phyloP scores from a whole-genome alignment of 2,329 filamentous ascomycete species.

The Pseudogymnoascus sp. region DNA sequence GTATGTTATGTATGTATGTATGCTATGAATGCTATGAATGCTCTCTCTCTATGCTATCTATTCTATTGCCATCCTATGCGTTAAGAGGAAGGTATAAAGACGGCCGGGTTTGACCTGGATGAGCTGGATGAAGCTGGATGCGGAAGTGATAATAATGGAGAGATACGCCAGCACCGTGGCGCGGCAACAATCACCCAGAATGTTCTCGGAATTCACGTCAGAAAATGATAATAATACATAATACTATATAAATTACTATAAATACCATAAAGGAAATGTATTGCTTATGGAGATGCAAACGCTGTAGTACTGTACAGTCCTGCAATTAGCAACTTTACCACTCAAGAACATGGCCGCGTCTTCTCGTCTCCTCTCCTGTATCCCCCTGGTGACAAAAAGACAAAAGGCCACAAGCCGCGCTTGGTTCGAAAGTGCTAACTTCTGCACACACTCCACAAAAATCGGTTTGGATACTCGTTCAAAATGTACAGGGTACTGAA shows the following conservation, averaged over 20 bases:
- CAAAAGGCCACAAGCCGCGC: neutral
- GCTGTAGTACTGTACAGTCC: neutral
- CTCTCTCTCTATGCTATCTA: neutral
- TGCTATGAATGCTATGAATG: neutral
- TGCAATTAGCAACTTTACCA: neutral
- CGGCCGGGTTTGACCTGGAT: neutral
- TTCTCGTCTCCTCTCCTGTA: neutral
- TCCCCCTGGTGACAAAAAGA: neutral
- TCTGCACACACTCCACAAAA: neutral
- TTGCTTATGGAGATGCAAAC: neutral
- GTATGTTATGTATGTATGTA: neutral
- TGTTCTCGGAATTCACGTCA: neutral
- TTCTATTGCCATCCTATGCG: neutral
- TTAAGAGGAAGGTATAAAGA: neutral
- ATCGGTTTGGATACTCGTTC: constrained; percentile 3
- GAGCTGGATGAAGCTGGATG: neutral
- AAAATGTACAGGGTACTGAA: constrained; percentile 1
- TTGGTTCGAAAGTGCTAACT: neutral
- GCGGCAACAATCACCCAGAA: neutral
- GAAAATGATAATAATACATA: neutral
- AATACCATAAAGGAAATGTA: neutral
- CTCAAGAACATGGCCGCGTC: neutral
- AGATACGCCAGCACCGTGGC: neutral
- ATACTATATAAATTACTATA: neutral
- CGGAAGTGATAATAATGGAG: constrained; percentile 6